phyloP scores from a whole-genome alignment of 2,329 filamentous ascomycete species.

The Chaetothyriales sp. region DNA sequence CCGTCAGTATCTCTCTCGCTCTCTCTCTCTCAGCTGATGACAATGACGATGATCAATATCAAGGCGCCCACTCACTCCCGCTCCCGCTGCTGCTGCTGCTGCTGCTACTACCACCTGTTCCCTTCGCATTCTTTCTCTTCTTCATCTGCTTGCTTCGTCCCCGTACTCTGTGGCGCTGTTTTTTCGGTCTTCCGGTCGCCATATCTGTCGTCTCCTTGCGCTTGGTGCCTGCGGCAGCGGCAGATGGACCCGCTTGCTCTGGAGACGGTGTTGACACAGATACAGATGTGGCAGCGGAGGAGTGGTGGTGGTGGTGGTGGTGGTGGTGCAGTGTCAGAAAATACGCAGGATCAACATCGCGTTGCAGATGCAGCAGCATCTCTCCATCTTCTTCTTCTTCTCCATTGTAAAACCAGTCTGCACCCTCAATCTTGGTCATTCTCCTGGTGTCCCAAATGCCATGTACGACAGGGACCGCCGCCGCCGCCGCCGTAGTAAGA shows the following conservation, averaged over 20 bases:
- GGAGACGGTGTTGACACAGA: not conserved
- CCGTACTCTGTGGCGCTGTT: not conserved
- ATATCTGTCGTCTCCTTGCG: not conserved
- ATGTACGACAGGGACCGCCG: slow-evolving; percentile 4
- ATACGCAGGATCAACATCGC: not conserved
- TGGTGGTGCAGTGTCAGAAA: not conserved
- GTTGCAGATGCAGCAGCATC: not conserved
- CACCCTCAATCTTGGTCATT: slow-evolving; percentile 3
- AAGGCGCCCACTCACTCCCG: too few relatives aligned
- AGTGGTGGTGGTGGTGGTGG: not conserved
- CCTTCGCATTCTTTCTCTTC: too few relatives aligned
- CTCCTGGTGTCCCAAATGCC: slow-evolving; percentile 13
- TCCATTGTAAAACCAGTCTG: slow-evolving; percentile 12
- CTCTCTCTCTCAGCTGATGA: too few relatives aligned
- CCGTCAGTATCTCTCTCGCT: too few relatives aligned
- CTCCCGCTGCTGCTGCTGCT: too few relatives aligned
- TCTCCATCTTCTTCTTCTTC: slow-evolving; percentile 1
- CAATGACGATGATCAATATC: too few relatives aligned
- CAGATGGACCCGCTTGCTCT: too few relatives aligned
- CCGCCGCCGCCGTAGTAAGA: too few relatives aligned
- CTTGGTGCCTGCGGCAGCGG: not conserved
- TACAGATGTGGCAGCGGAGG: not conserved
- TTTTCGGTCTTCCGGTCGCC: not conserved
- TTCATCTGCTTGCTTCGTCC: not conserved
- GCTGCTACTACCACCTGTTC: too few relatives aligned